Conservation (phyloP, 768 basidiomycete genomes). For the Gymnopilus dilepis region DNA sequence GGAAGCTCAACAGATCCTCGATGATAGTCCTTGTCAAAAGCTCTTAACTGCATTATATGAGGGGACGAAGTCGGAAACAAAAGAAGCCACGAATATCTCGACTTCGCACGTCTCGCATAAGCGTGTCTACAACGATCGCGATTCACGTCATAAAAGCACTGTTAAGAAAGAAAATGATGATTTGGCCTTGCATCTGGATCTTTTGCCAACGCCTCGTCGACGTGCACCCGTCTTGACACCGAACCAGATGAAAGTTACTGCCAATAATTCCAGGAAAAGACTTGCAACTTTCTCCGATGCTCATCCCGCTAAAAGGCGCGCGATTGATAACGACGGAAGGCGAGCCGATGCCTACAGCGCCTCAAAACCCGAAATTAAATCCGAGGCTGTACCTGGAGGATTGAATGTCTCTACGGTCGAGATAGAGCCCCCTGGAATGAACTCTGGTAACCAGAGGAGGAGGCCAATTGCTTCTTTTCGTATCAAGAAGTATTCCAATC, state of each 20-base stretch:
- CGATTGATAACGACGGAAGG: neutral
- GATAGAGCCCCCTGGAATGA: neutral
- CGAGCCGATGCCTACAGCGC: neutral
- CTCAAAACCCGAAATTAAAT: neutral
- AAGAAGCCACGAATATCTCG: neutral
- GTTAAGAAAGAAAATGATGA: neutral
- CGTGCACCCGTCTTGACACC: neutral
- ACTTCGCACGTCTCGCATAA: conserved; percentile 1
- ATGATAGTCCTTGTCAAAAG: neutral
- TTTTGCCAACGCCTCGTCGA: neutral
- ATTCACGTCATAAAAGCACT: neutral
- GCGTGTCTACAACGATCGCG: neutral
- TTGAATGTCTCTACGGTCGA: no score
- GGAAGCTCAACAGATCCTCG: neutral
- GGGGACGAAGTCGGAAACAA: neutral
- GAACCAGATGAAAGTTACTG: neutral
- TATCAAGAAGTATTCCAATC: neutral
- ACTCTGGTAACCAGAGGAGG: no score
- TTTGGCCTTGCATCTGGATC: neutral
- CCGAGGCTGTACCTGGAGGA: no score
- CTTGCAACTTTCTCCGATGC: neutral
- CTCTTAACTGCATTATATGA: neutral
- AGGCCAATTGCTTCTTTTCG: no score
- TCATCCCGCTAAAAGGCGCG: neutral
- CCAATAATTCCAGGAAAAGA: neutral